These are phyloP conservation scores for Tolypocladium nubicola DNA, from an alignment of 2,329 filamentous ascomycete genomes.

Conservation along the genomic window DNA sequence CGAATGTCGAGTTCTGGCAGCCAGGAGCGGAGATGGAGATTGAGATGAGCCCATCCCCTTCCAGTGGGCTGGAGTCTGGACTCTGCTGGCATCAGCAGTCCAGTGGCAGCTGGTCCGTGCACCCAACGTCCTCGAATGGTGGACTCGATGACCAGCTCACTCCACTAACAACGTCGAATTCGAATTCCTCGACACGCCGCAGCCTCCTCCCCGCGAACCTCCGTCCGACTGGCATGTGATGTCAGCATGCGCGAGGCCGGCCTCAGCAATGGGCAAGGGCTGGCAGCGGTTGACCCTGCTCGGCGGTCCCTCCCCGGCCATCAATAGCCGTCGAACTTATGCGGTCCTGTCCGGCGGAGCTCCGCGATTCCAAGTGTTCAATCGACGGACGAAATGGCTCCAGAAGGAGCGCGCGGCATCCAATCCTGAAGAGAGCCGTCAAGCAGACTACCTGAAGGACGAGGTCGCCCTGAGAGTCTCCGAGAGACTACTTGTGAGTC, in stretches of 20 bases:
- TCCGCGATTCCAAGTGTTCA: constrained; percentile 84
- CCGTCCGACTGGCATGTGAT: constrained; percentile 13
- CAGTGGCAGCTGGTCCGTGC: constrained; percentile 3
- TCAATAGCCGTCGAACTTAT: constrained; percentile 43
- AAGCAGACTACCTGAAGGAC: constrained; percentile 87
- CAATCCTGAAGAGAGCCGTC: constrained; percentile 59
- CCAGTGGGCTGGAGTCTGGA: neutral
- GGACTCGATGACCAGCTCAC: neutral
- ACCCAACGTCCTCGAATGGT: neutral
- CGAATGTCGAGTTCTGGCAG: neutral
- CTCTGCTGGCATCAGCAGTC: neutral
- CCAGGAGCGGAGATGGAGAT: neutral
- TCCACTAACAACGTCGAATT: neutral
- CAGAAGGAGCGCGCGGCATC: constrained; percentile 81
- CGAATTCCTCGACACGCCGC: constrained; percentile 1
- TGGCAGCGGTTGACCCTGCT: constrained; percentile 11
- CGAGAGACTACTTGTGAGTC: constrained; percentile 65
- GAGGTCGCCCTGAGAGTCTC: constrained; percentile 78
- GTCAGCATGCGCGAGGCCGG: constrained; percentile 15
- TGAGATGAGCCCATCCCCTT: neutral
- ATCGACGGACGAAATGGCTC: constrained; percentile 73
- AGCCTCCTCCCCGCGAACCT: neutral
- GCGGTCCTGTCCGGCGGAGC: constrained; percentile 69
- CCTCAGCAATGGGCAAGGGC: constrained; percentile 14
- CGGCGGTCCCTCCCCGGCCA: constrained; percentile 5